Base-by-base conservation (phyloP, 495 filamentous ascomycete species). In the Podospora pseudopauciseta region DNA sequence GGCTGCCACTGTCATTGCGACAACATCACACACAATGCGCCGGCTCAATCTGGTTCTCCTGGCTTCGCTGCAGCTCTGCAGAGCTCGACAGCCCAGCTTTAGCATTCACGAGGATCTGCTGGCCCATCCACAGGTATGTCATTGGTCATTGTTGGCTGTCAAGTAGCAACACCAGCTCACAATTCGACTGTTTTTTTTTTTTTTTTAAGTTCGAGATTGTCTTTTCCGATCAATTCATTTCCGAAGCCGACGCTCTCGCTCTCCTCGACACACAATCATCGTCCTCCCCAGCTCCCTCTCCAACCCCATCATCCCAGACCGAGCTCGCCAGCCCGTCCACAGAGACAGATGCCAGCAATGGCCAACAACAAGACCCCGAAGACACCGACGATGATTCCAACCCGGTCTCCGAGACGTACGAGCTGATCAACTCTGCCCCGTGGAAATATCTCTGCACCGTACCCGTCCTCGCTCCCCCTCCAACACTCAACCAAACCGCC, bases 81-180 rank as follows among this genome's bases (percentile, higher is more conserved):
- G 63, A 62, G 82, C 81, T 67, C 80, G 80, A 20, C 81, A 83
- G 65, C 80, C 76, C 7, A 73, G 80, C 55, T 85, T 85, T 68
- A 85, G 81, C 71, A 90, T 97, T 39, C 88, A 96, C 73, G 94
- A 98, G 75, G 95, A 99, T 77, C 77, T 99, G 11, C 83, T 97
- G 49, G 94, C 95, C 23, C 92, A 90, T 82, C 95, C 95, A 28
- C 95, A 97, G 82, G 93, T 96, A 79, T 49, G 39, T 16, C 39
- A 11, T 49, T 16, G 9, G 9, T 39, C 7, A 49, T 6, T 49
- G 9, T 16, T 49, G 39, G 81, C 23, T 2, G 75, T 63, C 44
- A n/a, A 1, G 34, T 19, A 13, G 19, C 39, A 20, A 59, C 30
- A 23, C 27, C 26, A 20, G 39, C n/a, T 58, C 20, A 58, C 19